Conservation (phyloP, 1,284 basidiomycete species). For the Fomitopsis schrenkii region DNA sequence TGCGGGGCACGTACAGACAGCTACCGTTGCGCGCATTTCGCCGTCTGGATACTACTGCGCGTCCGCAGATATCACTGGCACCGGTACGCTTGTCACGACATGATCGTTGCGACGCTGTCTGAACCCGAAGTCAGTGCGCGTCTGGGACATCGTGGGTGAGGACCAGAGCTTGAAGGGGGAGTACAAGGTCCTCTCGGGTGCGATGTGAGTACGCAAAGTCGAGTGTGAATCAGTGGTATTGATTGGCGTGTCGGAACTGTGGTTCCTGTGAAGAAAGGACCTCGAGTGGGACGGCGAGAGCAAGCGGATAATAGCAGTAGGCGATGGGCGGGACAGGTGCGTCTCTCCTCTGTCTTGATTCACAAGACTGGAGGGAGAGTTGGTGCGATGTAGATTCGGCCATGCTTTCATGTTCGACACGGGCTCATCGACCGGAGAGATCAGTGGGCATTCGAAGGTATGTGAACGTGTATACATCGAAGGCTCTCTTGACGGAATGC, state of each 20-base stretch:
- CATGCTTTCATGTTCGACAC: constrained; percentile 86
- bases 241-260: not conserved
- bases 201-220: constrained; percentile 50
- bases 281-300: constrained; percentile 96
- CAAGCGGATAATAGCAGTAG: constrained; percentile 95
- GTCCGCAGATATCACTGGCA: constrained; percentile 79
- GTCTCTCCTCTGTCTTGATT: constrained; percentile 17
- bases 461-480: not conserved
- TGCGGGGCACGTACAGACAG: constrained; percentile 78
- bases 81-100: constrained; percentile 43
- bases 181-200: constrained; percentile 79
- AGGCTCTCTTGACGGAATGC: not conserved
- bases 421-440: constrained; percentile 90
- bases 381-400: constrained; percentile 57
- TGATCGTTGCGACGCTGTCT: not conserved
- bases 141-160: constrained; percentile 93
- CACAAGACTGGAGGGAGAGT: not conserved
- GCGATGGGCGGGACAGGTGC: constrained; percentile 88
- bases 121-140: constrained; percentile 50
- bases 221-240: not conserved
- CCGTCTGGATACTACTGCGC: constrained; percentile 96
- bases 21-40: constrained; percentile 89
- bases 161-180: constrained; percentile 86
- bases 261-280: constrained; percentile 63
- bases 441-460: constrained; percentile 92